A percentile compares a stretch with the other conserved stretches of the same genome.
These are phyloP conservation scores for Rhododendron henanense DNA, from an alignment of 148 eudicot species.

Conservation along the genomic window DNA sequence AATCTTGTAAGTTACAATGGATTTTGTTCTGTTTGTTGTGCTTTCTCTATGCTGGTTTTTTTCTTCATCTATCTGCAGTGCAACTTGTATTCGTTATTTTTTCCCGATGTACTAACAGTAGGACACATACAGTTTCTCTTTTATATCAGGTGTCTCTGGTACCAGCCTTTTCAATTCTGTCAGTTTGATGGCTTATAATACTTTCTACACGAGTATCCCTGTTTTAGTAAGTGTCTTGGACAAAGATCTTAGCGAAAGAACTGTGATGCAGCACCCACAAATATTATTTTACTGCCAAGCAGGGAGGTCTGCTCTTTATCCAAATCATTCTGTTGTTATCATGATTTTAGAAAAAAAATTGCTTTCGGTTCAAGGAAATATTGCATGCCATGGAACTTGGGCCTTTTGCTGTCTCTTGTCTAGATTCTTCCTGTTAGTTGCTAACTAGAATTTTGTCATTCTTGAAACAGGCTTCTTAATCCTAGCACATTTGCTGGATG, in stretches of 20 bases:
- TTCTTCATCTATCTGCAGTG: background rate
- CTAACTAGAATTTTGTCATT: conserved; percentile 11
- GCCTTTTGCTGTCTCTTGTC: conserved; percentile 9
- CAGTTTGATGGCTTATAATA: conserved; percentile 98
- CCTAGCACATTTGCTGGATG: conserved; percentile 99
- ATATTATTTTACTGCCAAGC: conserved; percentile 95
- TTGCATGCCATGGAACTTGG: background rate
- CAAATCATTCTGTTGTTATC: background rate
- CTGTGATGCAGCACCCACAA: conserved; percentile 98
- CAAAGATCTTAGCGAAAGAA: conserved; percentile 90
- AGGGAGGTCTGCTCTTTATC: conserved; percentile 49
- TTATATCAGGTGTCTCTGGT: conserved; percentile 96
- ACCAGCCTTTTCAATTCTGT: conserved; percentile 97
- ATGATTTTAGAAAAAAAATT: background rate
- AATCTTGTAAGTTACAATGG: conserved; percentile 63
- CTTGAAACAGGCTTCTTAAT: conserved; percentile 74
- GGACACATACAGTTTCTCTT: conserved; percentile 68
- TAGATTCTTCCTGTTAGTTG: conserved; percentile 8
- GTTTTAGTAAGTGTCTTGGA: conserved; percentile 87
- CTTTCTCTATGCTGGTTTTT: background rate
- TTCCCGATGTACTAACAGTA: conserved; percentile 34
- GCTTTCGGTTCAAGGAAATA: background rate
- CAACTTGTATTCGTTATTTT: background rate
- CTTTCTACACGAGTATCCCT: conserved; percentile 96
- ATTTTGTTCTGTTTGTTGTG: background rate